phyloP scores from a whole-genome alignment of 139 green algal genomes.

The Chlamydomonas sphaeroides region DNA sequence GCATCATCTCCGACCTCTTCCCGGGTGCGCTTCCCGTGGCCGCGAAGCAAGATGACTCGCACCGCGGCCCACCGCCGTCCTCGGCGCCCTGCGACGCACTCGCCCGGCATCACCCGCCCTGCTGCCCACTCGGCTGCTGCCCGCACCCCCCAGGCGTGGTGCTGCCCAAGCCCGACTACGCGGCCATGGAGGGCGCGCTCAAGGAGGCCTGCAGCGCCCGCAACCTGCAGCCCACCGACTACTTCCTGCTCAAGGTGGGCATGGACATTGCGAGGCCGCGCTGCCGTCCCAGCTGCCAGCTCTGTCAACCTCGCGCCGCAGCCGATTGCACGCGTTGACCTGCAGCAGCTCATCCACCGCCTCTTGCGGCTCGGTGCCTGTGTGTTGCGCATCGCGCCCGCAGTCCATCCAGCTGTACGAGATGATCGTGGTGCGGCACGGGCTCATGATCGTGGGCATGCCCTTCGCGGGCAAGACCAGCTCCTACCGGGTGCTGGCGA shows the following conservation, averaged over 20 bases:
- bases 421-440: conserved; percentile 90
- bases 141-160: conserved; percentile 43
- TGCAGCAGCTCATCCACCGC: conserved; percentile 32
- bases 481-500: conserved; percentile 64
- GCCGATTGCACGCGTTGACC: background rate
- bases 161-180: conserved; percentile 74
- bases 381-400: no score
- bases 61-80: no score
- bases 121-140: no score
- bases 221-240: conserved; percentile 79
- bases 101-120: no score
- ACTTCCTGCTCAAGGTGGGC: conserved; percentile 78
- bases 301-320: no score
- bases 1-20: conserved; percentile 80
- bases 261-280: no score
- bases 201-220: conserved; percentile 60
- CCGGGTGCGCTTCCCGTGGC: no score
- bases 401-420: conserved; percentile 89
- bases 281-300: no score
- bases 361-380: no score
- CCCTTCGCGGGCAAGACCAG: conserved; percentile 74
- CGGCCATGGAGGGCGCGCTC: conserved; percentile 63
- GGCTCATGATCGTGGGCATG: conserved; percentile 85
- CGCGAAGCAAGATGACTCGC: no score
- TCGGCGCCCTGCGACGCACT: no score